Evolutionary conservation across 2,329 filamentous ascomycete genomes (phyloP).

Genomic region (Lanzia echinophila): DNA sequence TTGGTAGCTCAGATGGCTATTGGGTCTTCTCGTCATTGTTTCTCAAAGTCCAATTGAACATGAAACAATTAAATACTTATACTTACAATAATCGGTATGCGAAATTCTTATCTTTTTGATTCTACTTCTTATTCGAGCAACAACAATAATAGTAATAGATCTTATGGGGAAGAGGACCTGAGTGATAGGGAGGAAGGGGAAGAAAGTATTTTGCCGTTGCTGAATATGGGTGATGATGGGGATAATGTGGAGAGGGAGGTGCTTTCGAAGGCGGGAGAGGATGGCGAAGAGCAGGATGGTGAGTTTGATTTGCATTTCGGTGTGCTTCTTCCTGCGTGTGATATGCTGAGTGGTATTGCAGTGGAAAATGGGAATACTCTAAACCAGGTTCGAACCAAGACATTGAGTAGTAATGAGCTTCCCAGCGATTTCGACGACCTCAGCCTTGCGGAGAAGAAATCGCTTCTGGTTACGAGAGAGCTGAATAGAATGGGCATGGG

Average conservation of each 20-base stretch:
- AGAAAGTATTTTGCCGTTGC: constrained; percentile 3
- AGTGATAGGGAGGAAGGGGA: neutral
- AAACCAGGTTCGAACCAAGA: neutral
- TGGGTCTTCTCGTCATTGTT: too few species aligned
- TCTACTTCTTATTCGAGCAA: neutral
- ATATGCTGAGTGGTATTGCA: neutral
- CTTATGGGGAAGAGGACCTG: neutral
- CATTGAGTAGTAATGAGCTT: neutral
- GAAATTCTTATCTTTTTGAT: neutral
- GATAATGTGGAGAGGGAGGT: neutral
- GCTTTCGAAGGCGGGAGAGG: neutral
- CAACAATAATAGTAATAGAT: too few species aligned
- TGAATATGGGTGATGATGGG: constrained; percentile 1
- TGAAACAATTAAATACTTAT: too few species aligned
- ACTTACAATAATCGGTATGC: too few species aligned
- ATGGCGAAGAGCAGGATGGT: neutral
- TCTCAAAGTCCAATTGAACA: too few species aligned
- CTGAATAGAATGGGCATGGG: constrained; percentile 23
- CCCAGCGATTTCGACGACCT: neutral
- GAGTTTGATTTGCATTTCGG: neutral
- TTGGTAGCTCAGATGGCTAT: too few species aligned
- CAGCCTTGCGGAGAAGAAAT: constrained; percentile 15
- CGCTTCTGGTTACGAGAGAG: constrained; percentile 14
- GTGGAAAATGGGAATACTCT: neutral
- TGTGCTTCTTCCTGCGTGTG: neutral